Evolutionary conservation across 1,284 basidiomycete genomes (phyloP).

Genomic region (Ustanciosporium gigantosporum): DNA sequence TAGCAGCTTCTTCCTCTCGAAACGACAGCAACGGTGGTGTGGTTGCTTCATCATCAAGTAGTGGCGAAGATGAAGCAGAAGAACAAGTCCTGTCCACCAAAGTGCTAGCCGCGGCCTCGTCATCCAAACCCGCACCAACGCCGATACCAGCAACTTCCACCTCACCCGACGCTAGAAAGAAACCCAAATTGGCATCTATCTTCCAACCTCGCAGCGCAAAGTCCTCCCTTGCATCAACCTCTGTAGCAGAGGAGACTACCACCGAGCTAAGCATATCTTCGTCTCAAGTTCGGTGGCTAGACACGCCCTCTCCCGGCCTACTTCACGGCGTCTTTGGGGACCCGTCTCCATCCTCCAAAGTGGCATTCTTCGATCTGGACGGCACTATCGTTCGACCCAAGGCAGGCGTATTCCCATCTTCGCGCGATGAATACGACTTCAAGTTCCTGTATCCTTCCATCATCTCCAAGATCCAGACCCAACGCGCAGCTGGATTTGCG

Average conservation of each 20-base stretch:
- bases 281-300: conserved; percentile 19
- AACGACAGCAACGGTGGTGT: too few relatives aligned
- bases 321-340: conserved; percentile 27
- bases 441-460: conserved; percentile 21
- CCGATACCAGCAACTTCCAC: too few relatives aligned
- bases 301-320: conserved; percentile 7
- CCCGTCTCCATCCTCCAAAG: conserved; percentile 14
- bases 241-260: neutral
- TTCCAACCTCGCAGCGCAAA: conserved; percentile 13
- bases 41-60: too few relatives aligned
- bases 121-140: too few relatives aligned
- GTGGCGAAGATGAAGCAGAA: too few relatives aligned
- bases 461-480: conserved; percentile 13
- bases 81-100: too few relatives aligned
- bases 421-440: conserved; percentile 45
- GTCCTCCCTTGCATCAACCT: neutral
- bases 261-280: too few relatives aligned
- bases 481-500: conserved; percentile 7
- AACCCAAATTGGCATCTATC: conserved; percentile 25
- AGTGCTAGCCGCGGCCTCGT: too few relatives aligned
- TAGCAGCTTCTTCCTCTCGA: too few relatives aligned
- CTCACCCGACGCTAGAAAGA: conserved; percentile 1
- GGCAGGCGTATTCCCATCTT: conserved; percentile 25
- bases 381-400: conserved; percentile 47
- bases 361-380: conserved; percentile 50